Base-by-base conservation (phyloP, 2,329 filamentous ascomycete species). In the Alternaria sp. region DNA sequence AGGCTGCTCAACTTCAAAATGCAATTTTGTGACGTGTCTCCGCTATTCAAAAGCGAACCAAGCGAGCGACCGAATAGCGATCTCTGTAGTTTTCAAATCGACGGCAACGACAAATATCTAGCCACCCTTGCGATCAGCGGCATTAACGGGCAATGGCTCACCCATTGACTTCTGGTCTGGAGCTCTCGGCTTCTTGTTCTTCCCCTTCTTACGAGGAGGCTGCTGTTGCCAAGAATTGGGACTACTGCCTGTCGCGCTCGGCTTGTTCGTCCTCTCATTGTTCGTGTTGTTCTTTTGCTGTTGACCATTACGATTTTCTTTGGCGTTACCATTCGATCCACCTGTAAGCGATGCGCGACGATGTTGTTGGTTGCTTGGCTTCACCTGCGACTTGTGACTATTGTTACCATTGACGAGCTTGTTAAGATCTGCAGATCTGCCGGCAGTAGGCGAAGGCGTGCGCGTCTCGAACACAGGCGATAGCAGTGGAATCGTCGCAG, bases 401-500 rank as follows among this genome's bases (percentile, higher is more conserved):
- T 75, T 77, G 18, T 30, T 59, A 41, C 72, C 73, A 53, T 77
- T 77, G 6, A 61, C 53, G n/a, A 66, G 46, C 61, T 76, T 78
- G 34, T 49, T 61, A 6, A 63, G 48, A 8, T 78, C 74, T 5
- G 65, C 53, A 18, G 76, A 72, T 55, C 89, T 83, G 56, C 81
- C 80, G 12, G 85, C 81, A 3, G 84, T 90, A 1, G 91, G 90
- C 2, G 91, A 92, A 3, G 90, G 89, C 0, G 89, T 90, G n/a
- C 86, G 84, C 6, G 86, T 85, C 78, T 93, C 91, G 54, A 90
- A 90, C 0, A 93, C 91, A 0, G 91, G 91, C 0, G 91, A 93
- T 2, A 94, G 82, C 22, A 84, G 63, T 5, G 82, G 81, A 9
- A 78, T 66, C 84, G 70, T 73, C 20, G 77, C 76, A 5, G 76